Conservation (phyloP, 2,329 filamentous ascomycete genomes). For the Beauveria varroae region DNA sequence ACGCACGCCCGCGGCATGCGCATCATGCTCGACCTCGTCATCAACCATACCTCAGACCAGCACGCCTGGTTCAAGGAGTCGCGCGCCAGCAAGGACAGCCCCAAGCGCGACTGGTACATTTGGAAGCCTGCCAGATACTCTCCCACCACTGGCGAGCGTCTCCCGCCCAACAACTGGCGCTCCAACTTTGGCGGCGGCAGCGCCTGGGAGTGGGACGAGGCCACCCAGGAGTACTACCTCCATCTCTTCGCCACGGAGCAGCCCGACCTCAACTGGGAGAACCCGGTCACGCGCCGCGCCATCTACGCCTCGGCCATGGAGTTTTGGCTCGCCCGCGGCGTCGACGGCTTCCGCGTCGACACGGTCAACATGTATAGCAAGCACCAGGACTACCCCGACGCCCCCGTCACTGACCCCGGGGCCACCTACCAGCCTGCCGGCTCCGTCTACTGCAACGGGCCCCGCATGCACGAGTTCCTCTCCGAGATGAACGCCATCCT, state of each 20-base stretch:
- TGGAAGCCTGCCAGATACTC: constrained; percentile 46
- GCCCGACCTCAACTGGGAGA: constrained; percentile 84
- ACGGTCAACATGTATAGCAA: constrained; percentile 70
- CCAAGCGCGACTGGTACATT: constrained; percentile 65
- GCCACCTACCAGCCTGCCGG: constrained; percentile 44
- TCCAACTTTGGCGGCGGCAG: constrained; percentile 52
- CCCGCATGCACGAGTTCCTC: constrained; percentile 61
- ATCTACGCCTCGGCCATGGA: constrained; percentile 65
- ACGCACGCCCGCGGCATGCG: constrained; percentile 58
- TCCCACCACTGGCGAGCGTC: constrained; percentile 45
- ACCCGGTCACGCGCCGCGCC: constrained; percentile 56
- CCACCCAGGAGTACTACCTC: constrained; percentile 69
- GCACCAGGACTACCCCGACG: constrained; percentile 48
- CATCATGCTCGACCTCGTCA: constrained; percentile 66
- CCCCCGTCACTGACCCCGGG: constrained; percentile 41
- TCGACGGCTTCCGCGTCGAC: constrained; percentile 68
- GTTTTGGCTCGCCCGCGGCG: constrained; percentile 71
- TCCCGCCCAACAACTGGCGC: constrained; percentile 71
- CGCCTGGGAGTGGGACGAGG: constrained; percentile 64
- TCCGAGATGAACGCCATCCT: constrained; percentile 57
- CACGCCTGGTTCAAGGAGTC: constrained; percentile 67
- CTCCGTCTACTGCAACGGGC: constrained; percentile 58
- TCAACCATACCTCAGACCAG: constrained; percentile 70
- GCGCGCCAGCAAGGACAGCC: constrained; percentile 49
- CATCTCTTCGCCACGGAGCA: constrained; percentile 69